Base-by-base conservation (phyloP, 1,284 basidiomycete species). In the Apiotrichum siamense region DNA sequence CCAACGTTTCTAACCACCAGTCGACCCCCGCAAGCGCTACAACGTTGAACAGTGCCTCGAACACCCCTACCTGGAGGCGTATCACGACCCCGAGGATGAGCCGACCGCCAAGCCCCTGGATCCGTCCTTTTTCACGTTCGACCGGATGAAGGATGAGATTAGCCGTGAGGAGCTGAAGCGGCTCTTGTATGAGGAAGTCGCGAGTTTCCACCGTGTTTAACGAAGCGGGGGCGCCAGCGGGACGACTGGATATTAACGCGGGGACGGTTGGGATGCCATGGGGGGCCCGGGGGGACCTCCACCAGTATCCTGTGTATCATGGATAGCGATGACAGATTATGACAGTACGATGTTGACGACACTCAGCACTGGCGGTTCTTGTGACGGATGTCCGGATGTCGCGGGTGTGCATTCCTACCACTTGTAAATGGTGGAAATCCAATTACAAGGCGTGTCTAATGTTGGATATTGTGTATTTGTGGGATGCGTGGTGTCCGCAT, bases 51-150 rank as follows among this genome's bases (percentile, higher is more conserved):
- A 92, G 58, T 90, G 90, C n/a, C 77, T 94, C 29, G 83, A 84
- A 20, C 91, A 94, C 66, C 90, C 90, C 4, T 94, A 93, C 68
- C 79, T 96, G 18, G 88, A 90, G 69, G 87, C 90, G 66, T 93
- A 93, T 66, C 73, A 75, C 51, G 91, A 93, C 66, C 88, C 90
- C 0, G 88, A 92, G 37, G 91, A 96, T 65, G 92, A 96, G 74
- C 92, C 92, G 0, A 82, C 85, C 17, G 90, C 91, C 1, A 86
- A 88, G 13, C 90, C 92, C 25, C 82, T 97, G 42, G 86, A 88
- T 56, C 84, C 88, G 3, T 83, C 85, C 60, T 96, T 96, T 78
- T 96, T 97, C 73, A 88, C 92, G 65, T 96, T 96, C 70, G 92
- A 96, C 69, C 77, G 90, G 54, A 85, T 89, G 77, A 93, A 94